phyloP scores from a whole-genome alignment of 768 basidiomycete species.

The Dioszegia crocea region DNA sequence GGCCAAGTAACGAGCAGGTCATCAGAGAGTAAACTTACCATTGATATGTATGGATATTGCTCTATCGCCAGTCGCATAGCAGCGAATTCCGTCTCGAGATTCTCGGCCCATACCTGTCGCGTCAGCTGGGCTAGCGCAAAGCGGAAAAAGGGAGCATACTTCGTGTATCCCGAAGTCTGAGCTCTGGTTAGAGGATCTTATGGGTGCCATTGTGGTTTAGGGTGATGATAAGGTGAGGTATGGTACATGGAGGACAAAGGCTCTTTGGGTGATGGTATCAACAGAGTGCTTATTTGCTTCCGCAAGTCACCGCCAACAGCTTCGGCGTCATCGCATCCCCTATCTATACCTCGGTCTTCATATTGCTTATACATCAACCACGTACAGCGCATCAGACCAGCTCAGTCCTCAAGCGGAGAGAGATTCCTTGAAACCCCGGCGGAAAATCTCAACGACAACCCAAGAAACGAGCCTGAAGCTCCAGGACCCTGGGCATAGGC shows the following conservation, averaged over 20 bases:
- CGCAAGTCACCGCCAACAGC: background rate
- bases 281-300: background rate
- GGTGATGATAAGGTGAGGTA: too few species aligned
- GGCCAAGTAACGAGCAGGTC: background rate
- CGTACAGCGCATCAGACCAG: too few species aligned
- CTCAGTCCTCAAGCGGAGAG: too few species aligned
- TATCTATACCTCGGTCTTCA: too few species aligned
- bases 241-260: background rate
- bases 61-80: constrained; percentile 82
- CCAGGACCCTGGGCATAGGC: too few species aligned
- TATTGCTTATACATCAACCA: too few species aligned
- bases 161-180: constrained; percentile 37
- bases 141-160: constrained; percentile 12
- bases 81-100: constrained; percentile 87
- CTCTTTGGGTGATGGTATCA: too few species aligned
- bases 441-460: too few species aligned
- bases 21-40: constrained; percentile 59
- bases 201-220: constrained; percentile 16
- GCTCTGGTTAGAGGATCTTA: constrained; percentile 21
- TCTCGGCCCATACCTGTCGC: constrained; percentile 79
- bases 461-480: too few species aligned
- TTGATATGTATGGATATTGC: constrained; percentile 86
- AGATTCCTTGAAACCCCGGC: too few species aligned
- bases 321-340: constrained; percentile 8
- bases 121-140: background rate